Percentiles rank a stretch among this genome's conserved stretches.
phyloP scores from a whole-genome alignment of 164 flowering plant genomes.

The Vitis amurensis region DNA sequence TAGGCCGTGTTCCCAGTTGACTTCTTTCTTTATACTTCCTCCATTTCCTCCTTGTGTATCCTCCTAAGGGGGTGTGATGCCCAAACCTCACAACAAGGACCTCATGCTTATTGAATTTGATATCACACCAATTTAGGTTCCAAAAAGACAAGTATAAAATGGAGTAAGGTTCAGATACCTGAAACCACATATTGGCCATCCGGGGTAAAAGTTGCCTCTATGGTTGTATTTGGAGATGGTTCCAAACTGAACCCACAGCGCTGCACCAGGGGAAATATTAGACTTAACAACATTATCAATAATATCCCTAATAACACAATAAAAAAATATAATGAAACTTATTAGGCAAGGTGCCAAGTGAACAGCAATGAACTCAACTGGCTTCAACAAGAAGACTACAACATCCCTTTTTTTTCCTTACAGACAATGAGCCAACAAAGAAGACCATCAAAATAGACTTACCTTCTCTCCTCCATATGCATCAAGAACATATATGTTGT shows the following conservation, averaged over 20 bases:
- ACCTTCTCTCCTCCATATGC: slow-evolving; percentile 99
- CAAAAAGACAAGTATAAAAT: neutral
- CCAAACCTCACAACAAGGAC: no score
- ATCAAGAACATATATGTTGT: slow-evolving; percentile 86
- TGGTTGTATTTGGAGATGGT: slow-evolving; percentile 62
- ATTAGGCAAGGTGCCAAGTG: no score
- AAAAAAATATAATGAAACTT: neutral
- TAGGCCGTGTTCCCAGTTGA: no score
- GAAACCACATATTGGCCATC: slow-evolving; percentile 95
- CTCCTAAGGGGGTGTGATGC: no score
- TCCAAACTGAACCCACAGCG: slow-evolving; percentile 93
- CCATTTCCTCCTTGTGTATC: no score
- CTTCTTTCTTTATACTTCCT: no score
- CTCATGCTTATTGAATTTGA: no score
- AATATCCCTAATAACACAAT: neutral
- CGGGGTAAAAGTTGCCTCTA: slow-evolving; percentile 94
- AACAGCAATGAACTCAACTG: no score
- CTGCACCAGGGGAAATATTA: slow-evolving; percentile 41
- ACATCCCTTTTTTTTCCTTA: neutral
- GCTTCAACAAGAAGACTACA: no score
- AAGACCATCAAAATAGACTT: slow-evolving; percentile 1
- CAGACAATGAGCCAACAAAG: neutral
- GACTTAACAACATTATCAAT: neutral
- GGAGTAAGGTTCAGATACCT: slow-evolving; percentile 44
- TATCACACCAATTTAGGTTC: no score